These are phyloP conservation scores for Kalanchoe fedtschenkoi DNA, from an alignment of 164 flowering plant species.

Conservation along the genomic window DNA sequence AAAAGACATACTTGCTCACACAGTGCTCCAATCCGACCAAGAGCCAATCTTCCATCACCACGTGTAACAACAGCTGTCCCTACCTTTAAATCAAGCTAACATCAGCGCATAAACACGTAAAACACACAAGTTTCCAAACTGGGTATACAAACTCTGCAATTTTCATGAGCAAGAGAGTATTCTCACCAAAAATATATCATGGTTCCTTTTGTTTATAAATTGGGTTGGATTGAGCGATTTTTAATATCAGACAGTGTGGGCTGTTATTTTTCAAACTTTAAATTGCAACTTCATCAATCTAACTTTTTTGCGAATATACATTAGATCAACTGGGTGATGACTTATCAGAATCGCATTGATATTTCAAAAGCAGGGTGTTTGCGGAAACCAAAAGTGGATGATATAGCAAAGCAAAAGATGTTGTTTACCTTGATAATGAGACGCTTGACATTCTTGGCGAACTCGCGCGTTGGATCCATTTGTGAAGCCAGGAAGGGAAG, in stretches of 20 bases:
- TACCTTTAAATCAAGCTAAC: slow-evolving; percentile 29
- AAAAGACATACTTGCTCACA: slow-evolving; percentile 59
- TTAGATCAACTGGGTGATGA: no score
- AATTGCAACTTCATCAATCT: no score
- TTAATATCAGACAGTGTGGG: no score
- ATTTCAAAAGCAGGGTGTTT: no score
- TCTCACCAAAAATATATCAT: no score
- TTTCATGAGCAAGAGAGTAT: no score
- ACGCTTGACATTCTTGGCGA: slow-evolving; percentile 60
- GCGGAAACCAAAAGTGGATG: not conserved
- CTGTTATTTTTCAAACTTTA: no score
- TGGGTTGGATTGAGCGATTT: no score
- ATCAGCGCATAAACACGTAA: not conserved
- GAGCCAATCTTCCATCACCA: slow-evolving; percentile 63
- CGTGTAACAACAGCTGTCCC: slow-evolving; percentile 81
- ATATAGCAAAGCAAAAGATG: not conserved
- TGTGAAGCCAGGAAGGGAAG: not conserved
- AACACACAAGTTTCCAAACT: no score
- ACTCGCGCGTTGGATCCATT: slow-evolving; percentile 50
- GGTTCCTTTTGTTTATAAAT: no score
- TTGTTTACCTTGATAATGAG: slow-evolving; percentile 54
- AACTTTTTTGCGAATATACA: no score
- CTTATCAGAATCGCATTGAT: no score
- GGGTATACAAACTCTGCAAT: not conserved
- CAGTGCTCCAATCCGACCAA: slow-evolving; percentile 81